A percentile compares a stretch with the other conserved stretches of the same genome.
phyloP scores from a whole-genome alignment of 148 eudicot genomes.

The Camellia lanceoleosa region DNA sequence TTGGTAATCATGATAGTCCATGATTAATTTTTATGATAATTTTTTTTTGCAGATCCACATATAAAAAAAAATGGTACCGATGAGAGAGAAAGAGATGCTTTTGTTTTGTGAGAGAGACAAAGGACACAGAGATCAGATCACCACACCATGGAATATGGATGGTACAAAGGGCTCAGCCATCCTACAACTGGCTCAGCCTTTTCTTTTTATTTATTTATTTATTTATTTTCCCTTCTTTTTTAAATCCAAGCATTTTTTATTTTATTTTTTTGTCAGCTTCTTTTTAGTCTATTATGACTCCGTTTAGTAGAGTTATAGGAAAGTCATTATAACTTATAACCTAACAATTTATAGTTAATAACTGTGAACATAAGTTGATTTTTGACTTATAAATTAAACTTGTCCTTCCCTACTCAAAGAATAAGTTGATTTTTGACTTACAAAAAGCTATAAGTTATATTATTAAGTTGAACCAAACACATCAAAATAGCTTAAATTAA shows the following conservation, averaged over 20 bases:
- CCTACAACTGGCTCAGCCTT: background rate
- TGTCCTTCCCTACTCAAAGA: no score
- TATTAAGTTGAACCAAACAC: no score
- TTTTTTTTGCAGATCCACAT: background rate
- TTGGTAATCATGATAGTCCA: conserved; percentile 3
- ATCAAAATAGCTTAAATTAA: no score
- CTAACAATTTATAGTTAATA: no score
- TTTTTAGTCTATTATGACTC: background rate
- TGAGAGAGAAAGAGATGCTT: background rate
- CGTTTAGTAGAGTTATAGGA: no score
- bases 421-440: no score
- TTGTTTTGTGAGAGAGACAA: background rate
- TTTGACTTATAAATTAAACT: no score
- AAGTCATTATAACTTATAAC: no score
- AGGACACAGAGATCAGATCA: background rate
- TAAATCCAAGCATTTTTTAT: background rate
- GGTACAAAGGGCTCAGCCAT: background rate
- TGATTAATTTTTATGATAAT: background rate
- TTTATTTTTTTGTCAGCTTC: conserved; percentile 4
- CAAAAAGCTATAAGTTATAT: no score
- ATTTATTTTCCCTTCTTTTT: background rate
- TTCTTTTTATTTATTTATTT: no score
- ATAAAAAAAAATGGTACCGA: background rate
- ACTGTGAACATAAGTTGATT: no score
- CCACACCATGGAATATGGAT: background rate